Evolutionary conservation across 140 eudicot genomes (phyloP).

Genomic region (Oenanthe javanica): DNA sequence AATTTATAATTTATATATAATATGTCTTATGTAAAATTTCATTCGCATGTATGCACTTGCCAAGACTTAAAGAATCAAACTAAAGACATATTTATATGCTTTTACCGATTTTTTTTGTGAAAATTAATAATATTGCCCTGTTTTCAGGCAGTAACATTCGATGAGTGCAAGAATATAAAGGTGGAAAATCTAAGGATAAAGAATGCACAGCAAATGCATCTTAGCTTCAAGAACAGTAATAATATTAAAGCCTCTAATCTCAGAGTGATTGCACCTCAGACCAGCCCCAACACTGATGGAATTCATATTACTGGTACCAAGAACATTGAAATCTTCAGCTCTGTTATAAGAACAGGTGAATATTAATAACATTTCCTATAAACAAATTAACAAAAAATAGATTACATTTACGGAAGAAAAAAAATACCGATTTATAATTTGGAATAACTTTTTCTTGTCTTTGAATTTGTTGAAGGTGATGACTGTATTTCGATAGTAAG

Average conservation of each 20-base stretch:
- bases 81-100: background rate
- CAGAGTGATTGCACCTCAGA: conserved; percentile 40
- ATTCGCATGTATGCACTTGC: too few species aligned
- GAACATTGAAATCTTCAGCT: conserved; percentile 37
- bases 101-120: background rate
- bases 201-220: conserved; percentile 84
- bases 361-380: too few species aligned
- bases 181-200: conserved; percentile 37
- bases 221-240: conserved; percentile 39
- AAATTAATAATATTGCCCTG: background rate
- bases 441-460: background rate
- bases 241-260: conserved; percentile 55
- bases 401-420: background rate
- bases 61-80: too few species aligned
- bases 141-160: conserved; percentile 65
- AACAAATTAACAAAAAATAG: background rate
- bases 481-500: conserved; percentile 88
- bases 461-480: conserved; percentile 46
- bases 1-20: too few species aligned
- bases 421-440: background rate
- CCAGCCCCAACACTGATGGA: conserved; percentile 93
- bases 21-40: too few species aligned
- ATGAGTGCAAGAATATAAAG: conserved; percentile 46
- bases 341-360: conserved; percentile 59
- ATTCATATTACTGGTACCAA: conserved; percentile 57